Conservation (phyloP, 768 basidiomycete species). For the Calocybe cyanea region DNA sequence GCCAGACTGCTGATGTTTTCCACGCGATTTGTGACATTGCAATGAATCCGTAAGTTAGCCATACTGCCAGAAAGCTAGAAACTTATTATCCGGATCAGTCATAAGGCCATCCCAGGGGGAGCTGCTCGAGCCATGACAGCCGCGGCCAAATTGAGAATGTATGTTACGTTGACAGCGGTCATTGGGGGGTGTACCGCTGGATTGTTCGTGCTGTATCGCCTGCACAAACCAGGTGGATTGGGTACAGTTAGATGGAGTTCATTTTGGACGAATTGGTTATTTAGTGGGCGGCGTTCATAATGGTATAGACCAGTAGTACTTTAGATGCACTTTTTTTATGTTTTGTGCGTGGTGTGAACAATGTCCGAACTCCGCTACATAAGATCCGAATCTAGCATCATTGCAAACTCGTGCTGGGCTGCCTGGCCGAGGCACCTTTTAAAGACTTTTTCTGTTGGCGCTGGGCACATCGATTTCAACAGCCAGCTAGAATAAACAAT, state of each 20-base stretch:
- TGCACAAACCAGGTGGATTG: conserved; percentile 57
- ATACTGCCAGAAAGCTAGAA: not conserved
- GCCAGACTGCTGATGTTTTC: conserved; percentile 84
- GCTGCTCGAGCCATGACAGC: conserved; percentile 72
- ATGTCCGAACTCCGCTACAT: conserved; percentile 36
- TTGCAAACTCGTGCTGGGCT: conserved; percentile 26
- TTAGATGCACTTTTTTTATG: conserved; percentile 11
- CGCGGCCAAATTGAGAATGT: conserved; percentile 64
- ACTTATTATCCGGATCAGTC: conserved; percentile 28
- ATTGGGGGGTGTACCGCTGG: conserved; percentile 74
- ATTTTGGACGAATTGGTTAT: conserved; percentile 65
- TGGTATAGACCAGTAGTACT: conserved; percentile 24
- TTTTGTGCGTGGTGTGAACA: not conserved
- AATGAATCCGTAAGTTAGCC: conserved; percentile 72
- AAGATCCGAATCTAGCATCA: conserved; percentile 41
- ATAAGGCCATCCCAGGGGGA: conserved; percentile 77
- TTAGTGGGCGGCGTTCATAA: conserved; percentile 49
- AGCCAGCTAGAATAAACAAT: too few relatives aligned
- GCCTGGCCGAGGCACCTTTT: conserved; percentile 1
- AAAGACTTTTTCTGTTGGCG: too few relatives aligned
- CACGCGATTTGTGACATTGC: conserved; percentile 81
- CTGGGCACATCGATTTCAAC: too few relatives aligned
- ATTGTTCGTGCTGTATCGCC: conserved; percentile 64
- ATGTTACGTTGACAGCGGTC: conserved; percentile 68
- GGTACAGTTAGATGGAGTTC: conserved; percentile 51